Conservation (phyloP, 2,329 filamentous ascomycete species). For the Neonectria hederae region DNA sequence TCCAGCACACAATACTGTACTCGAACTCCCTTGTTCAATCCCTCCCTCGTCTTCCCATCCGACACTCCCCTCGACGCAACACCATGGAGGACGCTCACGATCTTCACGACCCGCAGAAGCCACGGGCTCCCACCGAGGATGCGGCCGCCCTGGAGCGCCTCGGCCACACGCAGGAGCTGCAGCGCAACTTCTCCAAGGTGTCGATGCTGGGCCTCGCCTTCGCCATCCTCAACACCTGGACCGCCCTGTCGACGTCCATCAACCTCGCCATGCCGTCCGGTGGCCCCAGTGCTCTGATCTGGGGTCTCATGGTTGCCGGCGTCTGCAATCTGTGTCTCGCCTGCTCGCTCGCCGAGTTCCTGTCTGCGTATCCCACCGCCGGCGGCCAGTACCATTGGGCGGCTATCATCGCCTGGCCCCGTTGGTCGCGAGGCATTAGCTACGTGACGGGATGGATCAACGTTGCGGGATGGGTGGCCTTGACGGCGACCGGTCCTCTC, state of each 20-base stretch:
- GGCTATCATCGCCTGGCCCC: constrained; percentile 68
- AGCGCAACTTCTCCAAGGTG: constrained; percentile 60
- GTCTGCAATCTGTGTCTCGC: constrained; percentile 77
- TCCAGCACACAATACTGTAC: background rate
- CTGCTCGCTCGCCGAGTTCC: constrained; percentile 75
- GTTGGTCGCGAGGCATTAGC: constrained; percentile 69
- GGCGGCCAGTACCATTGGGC: constrained; percentile 79
- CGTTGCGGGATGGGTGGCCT: constrained; percentile 75
- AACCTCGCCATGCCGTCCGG: constrained; percentile 70
- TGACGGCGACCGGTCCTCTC: constrained; percentile 74
- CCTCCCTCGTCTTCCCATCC: background rate
- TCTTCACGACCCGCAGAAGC: constrained; percentile 30
- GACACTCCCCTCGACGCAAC: background rate
- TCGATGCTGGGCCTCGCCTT: constrained; percentile 60
- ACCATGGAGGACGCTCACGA: constrained; percentile 35
- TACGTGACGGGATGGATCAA: constrained; percentile 81
- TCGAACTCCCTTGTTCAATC: constrained; percentile 17
- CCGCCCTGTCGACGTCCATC: constrained; percentile 58
- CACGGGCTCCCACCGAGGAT: constrained; percentile 41
- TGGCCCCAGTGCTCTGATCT: constrained; percentile 75
- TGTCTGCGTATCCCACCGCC: constrained; percentile 69
- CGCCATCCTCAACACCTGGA: constrained; percentile 62
- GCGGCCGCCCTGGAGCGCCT: constrained; percentile 54
- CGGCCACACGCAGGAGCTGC: constrained; percentile 60
- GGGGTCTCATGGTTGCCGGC: constrained; percentile 71